Evolutionary conservation across 495 filamentous ascomycete genomes (phyloP), one percentile per base, ranked within the genome.

Genomic region (Diplogelasinospora grovesii): DNA sequence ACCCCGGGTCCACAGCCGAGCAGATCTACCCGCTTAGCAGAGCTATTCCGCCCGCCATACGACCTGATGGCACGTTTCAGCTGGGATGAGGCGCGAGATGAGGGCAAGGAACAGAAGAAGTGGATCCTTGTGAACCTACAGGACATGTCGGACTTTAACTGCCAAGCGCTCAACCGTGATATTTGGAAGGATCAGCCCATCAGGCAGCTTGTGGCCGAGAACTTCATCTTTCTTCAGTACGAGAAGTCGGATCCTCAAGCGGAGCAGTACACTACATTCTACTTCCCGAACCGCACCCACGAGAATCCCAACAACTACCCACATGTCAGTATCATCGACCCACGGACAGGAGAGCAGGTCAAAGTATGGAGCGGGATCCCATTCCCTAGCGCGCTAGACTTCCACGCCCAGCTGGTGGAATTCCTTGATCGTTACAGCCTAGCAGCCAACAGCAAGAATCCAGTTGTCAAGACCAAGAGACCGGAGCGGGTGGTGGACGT

Each of bases 101-200:
- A 85, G 49, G 92, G 90, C 27, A 89, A 84, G 55, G 83, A 89
- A 18, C 70, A 73, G 20, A 78, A 88, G 61, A 96, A 93, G 58
- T 98, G 92, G 92, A 73, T 98, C 10, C 56, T 98, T 36, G 86
- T 96, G 48, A 95, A 98, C 55, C 79, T 98, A 4, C 92, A 98
- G 64, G 89, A 98, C 58, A 73, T 82, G 23, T 82, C 85, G 3
- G 75, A 94, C 28, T 98, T 97, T 53, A 81, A 89, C 58, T 97
- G 92, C 55, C 93, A 97, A 56, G 67, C 83, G 3, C 69, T 98
- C 10, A 98, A 98, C 56, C 77, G 92, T 16, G 92, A 98, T 55
- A 75, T 96, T 32, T 98, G 92, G 92, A 97, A 96, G 60, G 79
- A 90, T 45, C 50, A 73, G 36, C 70, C 78, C 7, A 79, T 98